Percentiles rank a stretch among this genome's conserved stretches.
These are phyloP conservation scores for Primulina tabacum DNA, from an alignment of 257 asterid species.

Conservation along the genomic window DNA sequence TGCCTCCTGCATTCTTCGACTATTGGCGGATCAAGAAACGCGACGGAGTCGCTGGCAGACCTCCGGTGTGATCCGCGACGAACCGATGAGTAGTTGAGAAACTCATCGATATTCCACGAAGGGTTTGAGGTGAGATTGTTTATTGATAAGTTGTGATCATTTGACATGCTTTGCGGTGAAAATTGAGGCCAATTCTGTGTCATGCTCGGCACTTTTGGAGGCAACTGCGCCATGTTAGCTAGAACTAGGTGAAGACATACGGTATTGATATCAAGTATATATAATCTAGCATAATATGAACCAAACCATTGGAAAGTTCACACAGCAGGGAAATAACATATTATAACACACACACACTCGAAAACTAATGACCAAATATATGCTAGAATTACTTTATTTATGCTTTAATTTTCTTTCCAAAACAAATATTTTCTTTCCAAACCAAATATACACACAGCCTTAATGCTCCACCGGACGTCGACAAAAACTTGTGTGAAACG, in stretches of 20 bases:
- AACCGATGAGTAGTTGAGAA: conserved; percentile 71
- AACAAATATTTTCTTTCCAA: too few species aligned
- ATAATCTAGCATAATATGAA: background rate
- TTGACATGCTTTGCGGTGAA: conserved; percentile 37
- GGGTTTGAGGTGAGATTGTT: conserved; percentile 25
- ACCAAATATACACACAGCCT: too few species aligned
- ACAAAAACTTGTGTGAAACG: too few species aligned
- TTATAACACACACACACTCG: background rate
- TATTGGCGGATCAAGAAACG: conserved; percentile 67
- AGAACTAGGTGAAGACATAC: background rate
- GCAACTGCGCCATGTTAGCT: conserved; percentile 68
- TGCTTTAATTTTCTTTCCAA: too few species aligned
- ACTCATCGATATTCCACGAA: conserved; percentile 67
- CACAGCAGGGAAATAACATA: background rate
- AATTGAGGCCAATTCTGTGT: conserved; percentile 59
- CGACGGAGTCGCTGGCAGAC: conserved; percentile 75
- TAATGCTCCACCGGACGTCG: too few species aligned
- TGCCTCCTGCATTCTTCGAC: conserved; percentile 62
- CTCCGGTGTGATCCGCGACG: conserved; percentile 74
- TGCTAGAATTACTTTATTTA: too few species aligned
- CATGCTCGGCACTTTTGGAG: conserved; percentile 75
- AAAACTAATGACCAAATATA: too few species aligned
- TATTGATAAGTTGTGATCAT: conserved; percentile 31
- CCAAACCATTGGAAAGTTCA: too few species aligned
- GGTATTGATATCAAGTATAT: background rate